phyloP scores from a whole-genome alignment of 2,329 filamentous ascomycete species.

The Ophiocordyceps polyrhachis-furcata region DNA sequence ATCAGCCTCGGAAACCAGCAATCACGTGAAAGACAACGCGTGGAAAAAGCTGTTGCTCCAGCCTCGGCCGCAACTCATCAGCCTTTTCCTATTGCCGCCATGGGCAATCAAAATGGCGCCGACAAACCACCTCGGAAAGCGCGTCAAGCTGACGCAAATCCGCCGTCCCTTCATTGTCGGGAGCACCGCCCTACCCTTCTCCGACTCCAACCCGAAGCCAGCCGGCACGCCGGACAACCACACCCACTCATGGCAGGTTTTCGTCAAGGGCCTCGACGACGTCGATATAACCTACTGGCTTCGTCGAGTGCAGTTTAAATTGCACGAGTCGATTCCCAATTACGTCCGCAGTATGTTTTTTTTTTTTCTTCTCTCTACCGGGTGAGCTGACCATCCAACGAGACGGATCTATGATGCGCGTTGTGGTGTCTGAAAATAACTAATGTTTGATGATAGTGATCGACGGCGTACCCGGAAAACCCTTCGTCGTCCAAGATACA shows the following conservation, averaged over 20 bases:
- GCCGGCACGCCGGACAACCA: conserved; percentile 67
- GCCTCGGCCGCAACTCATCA: neutral
- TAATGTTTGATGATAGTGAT: conserved; percentile 27
- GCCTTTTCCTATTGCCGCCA: neutral
- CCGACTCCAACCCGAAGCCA: conserved; percentile 63
- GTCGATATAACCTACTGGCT: conserved; percentile 91
- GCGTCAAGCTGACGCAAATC: conserved; percentile 46
- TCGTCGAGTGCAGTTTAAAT: conserved; percentile 92
- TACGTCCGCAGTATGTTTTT: conserved; percentile 50
- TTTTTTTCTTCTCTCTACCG: conserved; percentile 1
- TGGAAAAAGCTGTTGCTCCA: too few species aligned
- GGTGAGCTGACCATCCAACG: too few species aligned
- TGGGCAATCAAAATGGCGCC: conserved; percentile 30
- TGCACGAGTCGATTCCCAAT: conserved; percentile 93
- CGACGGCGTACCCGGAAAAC: conserved; percentile 46
- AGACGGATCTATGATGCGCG: too few species aligned
- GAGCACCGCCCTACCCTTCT: conserved; percentile 62
- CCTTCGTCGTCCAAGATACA: conserved; percentile 78
- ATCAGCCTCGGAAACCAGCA: too few species aligned
- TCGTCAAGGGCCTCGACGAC: conserved; percentile 76
- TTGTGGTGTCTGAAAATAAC: too few species aligned
- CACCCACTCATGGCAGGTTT: conserved; percentile 93
- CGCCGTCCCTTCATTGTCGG: conserved; percentile 54
- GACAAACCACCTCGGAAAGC: conserved; percentile 37
- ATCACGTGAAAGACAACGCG: neutral